Conservation (phyloP, 176 grass and related monocot species). For the Paspalum notatum region DNA sequence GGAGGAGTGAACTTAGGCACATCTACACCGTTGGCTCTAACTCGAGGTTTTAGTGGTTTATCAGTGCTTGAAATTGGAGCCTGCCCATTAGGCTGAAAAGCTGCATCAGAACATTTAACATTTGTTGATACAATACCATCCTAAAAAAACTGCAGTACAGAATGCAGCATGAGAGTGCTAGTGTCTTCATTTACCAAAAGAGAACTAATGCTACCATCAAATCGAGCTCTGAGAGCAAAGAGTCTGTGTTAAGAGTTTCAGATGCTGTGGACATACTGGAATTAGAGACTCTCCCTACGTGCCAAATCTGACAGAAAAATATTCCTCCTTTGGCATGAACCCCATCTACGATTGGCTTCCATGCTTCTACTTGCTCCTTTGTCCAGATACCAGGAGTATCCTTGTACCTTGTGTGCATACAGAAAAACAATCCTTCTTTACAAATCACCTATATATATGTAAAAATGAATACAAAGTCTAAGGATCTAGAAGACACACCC, state of each 20-base stretch:
- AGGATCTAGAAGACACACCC: constrained; percentile 48
- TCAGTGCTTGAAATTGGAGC: constrained; percentile 67
- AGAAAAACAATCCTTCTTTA: neutral
- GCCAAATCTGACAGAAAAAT: constrained; percentile 78
- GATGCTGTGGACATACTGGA: constrained; percentile 42
- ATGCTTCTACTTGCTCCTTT: constrained; percentile 70
- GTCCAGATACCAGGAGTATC: constrained; percentile 72
- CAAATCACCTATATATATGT: neutral
- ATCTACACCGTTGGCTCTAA: constrained; percentile 29
- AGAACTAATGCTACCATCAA: neutral
- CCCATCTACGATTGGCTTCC: constrained; percentile 65
- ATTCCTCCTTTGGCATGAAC: constrained; percentile 62
- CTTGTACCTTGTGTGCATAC: constrained; percentile 51
- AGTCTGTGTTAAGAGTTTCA: neutral
- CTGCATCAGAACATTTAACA: constrained; percentile 35
- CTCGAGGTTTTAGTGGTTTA: constrained; percentile 40
- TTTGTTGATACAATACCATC: neutral
- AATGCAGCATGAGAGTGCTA: neutral
- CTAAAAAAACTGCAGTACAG: neutral
- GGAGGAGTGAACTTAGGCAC: constrained; percentile 41
- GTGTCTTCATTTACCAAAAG: constrained; percentile 6
- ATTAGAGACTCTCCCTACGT: constrained; percentile 62
- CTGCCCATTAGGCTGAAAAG: constrained; percentile 61
- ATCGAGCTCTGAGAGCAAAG: neutral
- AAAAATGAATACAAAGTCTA: constrained; percentile 13